phyloP scores from a whole-genome alignment of 352 stramenopile genomes.

The Globisporangium viniferum region DNA sequence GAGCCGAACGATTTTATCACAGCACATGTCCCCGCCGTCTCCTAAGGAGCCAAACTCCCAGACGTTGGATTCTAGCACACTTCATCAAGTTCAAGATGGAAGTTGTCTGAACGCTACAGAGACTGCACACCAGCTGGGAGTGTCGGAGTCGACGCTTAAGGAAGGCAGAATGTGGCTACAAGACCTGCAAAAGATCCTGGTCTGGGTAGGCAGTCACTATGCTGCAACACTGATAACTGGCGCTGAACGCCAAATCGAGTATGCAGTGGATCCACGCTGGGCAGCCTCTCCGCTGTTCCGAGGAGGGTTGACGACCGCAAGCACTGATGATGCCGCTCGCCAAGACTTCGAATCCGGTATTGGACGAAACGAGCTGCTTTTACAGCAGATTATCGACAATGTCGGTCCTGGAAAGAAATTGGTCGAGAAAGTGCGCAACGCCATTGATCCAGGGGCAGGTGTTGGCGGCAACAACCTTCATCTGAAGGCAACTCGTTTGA shows the following conservation, averaged over 20 bases:
- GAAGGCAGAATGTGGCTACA: slow-evolving; percentile 45
- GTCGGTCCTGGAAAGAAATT: slow-evolving; percentile 72
- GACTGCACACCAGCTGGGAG: not conserved
- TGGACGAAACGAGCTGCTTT: slow-evolving; percentile 46
- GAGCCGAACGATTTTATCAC: slow-evolving; percentile 51
- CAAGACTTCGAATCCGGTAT: slow-evolving; percentile 6
- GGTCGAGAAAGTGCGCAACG: slow-evolving; percentile 74
- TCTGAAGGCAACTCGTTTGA: slow-evolving; percentile 56
- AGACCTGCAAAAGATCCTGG: slow-evolving; percentile 64
- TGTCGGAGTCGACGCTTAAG: slow-evolving; percentile 21
- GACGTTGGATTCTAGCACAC: not conserved
- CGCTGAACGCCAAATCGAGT: slow-evolving; percentile 15
- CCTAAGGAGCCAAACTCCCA: not conserved
- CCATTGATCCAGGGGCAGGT: slow-evolving; percentile 47
- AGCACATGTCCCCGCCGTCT: slow-evolving; percentile 43
- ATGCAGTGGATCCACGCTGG: slow-evolving; percentile 40
- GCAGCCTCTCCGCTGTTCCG: slow-evolving; percentile 49
- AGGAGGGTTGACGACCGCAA: slow-evolving; percentile 24
- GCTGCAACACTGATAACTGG: slow-evolving; percentile 52
- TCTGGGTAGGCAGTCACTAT: slow-evolving; percentile 63
- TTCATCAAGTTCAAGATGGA: not conserved
- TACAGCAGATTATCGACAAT: slow-evolving; percentile 77
- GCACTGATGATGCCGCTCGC: not conserved
- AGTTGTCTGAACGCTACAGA: not conserved
- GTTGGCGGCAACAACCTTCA: slow-evolving; percentile 51